These are phyloP conservation scores for Trichomonas gallinae DNA, from an alignment of 208 protist species.

Conservation along the genomic window DNA sequence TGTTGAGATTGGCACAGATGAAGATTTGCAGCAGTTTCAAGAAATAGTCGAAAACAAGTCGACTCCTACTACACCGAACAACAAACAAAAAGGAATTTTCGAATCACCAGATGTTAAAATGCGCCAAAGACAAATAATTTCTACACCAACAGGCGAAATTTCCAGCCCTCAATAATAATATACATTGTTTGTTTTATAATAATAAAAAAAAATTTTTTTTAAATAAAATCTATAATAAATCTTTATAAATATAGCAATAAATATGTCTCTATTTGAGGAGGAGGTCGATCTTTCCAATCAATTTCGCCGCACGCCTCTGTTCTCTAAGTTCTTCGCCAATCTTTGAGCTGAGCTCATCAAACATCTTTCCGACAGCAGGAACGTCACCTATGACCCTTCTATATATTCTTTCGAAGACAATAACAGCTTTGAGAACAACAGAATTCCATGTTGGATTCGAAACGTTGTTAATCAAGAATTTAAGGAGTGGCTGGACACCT, in stretches of 20 bases:
- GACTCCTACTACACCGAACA: neutral
- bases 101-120: neutral
- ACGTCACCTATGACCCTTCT: neutral
- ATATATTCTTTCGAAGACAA: neutral
- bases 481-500: neutral
- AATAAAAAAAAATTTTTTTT: no score
- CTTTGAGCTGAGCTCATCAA: neutral
- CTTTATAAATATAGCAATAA: no score
- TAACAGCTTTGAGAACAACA: neutral
- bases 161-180: neutral
- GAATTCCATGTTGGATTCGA: neutral
- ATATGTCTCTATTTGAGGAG: neutral
- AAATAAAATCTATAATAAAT: no score
- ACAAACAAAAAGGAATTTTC: neutral
- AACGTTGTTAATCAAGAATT: neutral
- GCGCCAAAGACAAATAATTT: neutral
- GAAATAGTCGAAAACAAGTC: neutral
- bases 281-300: neutral
- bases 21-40: conserved; percentile 9
- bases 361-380: neutral
- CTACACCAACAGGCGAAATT: neutral
- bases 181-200: no score
- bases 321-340: neutral
- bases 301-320: neutral
- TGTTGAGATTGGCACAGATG: neutral